Evolutionary conservation across 352 stramenopile genomes (phyloP), one percentile per base, ranked within the genome.

Genomic region (Globisporangium barbulae): DNA sequence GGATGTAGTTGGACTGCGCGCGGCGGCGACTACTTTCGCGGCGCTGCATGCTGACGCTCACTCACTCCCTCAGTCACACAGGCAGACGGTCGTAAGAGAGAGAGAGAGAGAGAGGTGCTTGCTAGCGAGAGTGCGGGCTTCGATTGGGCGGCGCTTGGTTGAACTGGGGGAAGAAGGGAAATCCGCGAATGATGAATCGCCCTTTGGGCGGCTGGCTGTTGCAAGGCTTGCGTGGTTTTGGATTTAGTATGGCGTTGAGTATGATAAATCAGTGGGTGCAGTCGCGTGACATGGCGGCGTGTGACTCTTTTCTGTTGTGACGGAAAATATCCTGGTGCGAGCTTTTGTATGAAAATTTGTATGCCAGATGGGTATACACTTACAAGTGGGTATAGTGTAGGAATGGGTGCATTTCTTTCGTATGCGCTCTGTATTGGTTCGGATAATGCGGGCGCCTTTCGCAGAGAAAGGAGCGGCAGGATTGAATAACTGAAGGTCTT

Each of bases 1-100:
- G 74, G 57, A 93, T 76, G 76, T 94, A 94, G 72, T 94, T 94
- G 70, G 73, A 81, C 66, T 80, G 69, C 55, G 83, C 85, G 22
- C 49, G 57, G 22, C 64, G 64, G 55, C 63, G 63, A 22, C 54
- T 68, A 55, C 63, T 68, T 39, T 64, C 55, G 45, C 63, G 45
- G 55, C 63, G 63, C 63, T 60, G 45, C 63, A 68, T 68, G 22
- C 35, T 33, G 35, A n/a, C 50, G 15, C 10, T 15, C n/a, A 4
- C 2, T 17, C 30, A 37, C 31, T 37, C 17, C 9, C 25, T 7
- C 33, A 8, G 3, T 28, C 30, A 21, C 19, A 42, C 30, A 58
- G 9, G 17, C 19, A 52, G 10, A 45, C 30, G 30, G 28, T 13
- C 21, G 30, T 28, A 42, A 28, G 12, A 25, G 22, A 41, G 19